Evolutionary conservation across 768 basidiomycete genomes (phyloP).

Genomic region (Auricularia sp.): DNA sequence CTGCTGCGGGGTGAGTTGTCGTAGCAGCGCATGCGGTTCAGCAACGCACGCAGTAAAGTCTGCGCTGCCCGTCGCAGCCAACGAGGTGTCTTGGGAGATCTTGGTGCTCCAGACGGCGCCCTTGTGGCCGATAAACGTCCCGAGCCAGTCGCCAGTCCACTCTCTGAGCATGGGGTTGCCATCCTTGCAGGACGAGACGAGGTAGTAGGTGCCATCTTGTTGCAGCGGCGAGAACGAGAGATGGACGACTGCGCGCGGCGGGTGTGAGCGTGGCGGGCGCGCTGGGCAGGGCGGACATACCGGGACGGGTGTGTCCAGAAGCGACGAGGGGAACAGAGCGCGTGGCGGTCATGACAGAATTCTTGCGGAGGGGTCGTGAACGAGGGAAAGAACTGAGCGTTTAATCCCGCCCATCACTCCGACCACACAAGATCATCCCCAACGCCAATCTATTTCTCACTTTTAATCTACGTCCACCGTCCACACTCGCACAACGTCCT

Average conservation of each 20-base stretch:
- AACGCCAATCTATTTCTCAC: background rate
- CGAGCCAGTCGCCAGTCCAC: slow-evolving; percentile 99
- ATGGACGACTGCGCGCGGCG: slow-evolving; percentile 52
- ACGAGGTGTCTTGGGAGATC: slow-evolving; percentile 73
- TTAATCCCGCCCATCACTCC: background rate
- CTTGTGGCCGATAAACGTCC: slow-evolving; percentile 81
- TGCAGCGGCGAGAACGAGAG: slow-evolving; percentile 85
- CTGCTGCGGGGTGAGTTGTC: slow-evolving; percentile 31
- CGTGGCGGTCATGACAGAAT: background rate
- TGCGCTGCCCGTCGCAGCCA: slow-evolving; percentile 87
- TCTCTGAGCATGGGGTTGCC: slow-evolving; percentile 95
- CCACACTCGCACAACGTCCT: slow-evolving; percentile 51
- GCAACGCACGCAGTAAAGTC: slow-evolving; percentile 89
- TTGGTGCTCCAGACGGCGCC: slow-evolving; percentile 98
- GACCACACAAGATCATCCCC: background rate
- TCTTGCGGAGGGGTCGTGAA: background rate
- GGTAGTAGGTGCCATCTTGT: slow-evolving; percentile 75
- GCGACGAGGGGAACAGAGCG: slow-evolving; percentile 66
- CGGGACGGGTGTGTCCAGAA: slow-evolving; percentile 57
- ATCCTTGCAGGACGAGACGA: slow-evolving; percentile 97
- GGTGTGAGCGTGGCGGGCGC: background rate
- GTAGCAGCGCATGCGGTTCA: slow-evolving; percentile 8
- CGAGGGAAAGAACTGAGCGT: background rate
- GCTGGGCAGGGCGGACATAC: background rate
- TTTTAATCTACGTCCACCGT: slow-evolving; percentile 34